Conservation (phyloP, 2,329 filamentous ascomycete species). For the Sporothrix variecibatus region DNA sequence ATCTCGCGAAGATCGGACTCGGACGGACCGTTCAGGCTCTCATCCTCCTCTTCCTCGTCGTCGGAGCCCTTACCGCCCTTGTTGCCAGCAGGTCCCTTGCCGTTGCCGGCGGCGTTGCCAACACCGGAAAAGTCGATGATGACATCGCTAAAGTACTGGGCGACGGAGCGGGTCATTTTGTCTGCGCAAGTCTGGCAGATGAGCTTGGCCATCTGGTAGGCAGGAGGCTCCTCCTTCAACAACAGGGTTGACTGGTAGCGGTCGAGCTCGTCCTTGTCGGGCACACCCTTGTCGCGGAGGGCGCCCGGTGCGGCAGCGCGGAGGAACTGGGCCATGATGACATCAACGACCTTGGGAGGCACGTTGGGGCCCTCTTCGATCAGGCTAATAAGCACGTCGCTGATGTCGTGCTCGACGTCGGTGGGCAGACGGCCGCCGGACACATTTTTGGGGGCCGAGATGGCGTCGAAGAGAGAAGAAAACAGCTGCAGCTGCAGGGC, state of each 20-base stretch:
- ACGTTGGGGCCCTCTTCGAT: conserved; percentile 83
- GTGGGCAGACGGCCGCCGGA: conserved; percentile 83
- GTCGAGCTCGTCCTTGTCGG: conserved; percentile 58
- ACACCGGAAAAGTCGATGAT: conserved; percentile 81
- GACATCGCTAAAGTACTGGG: conserved; percentile 95
- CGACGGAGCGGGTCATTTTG: conserved; percentile 92
- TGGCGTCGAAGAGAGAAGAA: conserved; percentile 85
- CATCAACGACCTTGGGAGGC: conserved; percentile 80
- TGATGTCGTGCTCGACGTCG: conserved; percentile 92
- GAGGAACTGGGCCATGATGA: conserved; percentile 93
- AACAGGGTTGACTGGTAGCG: conserved; percentile 79
- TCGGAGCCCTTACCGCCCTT: conserved; percentile 25
- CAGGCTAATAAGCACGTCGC: conserved; percentile 76
- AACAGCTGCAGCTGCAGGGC: conserved; percentile 80
- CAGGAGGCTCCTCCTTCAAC: conserved; percentile 84
- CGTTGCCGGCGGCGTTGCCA: conserved; percentile 43
- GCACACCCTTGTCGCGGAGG: conserved; percentile 56
- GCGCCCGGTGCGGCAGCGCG: conserved; percentile 74
- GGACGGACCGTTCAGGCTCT: conserved; percentile 62
- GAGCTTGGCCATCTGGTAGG: conserved; percentile 95
- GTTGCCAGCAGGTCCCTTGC: conserved; percentile 14
- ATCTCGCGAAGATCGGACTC: conserved; percentile 86
- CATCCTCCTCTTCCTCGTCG: conserved; percentile 64
- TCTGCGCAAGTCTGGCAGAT: conserved; percentile 88
- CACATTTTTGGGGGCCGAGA: conserved; percentile 74